phyloP scores from a whole-genome alignment of 179 eudicot genomes.

The Actinidia chinensis region DNA sequence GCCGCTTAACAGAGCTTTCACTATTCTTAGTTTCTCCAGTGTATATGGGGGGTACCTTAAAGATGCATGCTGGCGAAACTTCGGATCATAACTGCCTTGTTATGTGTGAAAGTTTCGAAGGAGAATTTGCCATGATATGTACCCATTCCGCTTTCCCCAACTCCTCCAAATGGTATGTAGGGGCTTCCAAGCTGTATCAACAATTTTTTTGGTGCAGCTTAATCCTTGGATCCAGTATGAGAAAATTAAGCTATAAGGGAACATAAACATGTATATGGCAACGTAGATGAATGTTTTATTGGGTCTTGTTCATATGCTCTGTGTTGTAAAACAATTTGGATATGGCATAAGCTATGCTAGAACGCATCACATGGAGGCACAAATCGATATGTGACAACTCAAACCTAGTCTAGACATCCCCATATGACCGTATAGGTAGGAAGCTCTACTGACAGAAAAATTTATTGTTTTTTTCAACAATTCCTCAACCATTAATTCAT shows the following conservation, averaged over 20 bases:
- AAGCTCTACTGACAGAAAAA: neutral
- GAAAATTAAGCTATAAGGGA: neutral
- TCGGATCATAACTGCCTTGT: slow-evolving; percentile 68
- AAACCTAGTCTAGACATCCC: no score
- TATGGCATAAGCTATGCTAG: neutral
- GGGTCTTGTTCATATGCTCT: neutral
- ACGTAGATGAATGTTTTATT: neutral
- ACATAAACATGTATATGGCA: neutral
- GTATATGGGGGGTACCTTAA: slow-evolving; percentile 89
- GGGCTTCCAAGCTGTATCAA: slow-evolving; percentile 60
- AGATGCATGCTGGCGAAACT: slow-evolving; percentile 63
- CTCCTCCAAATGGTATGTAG: slow-evolving; percentile 86
- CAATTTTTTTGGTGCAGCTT: neutral
- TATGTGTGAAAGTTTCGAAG: slow-evolving; percentile 86
- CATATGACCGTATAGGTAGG: neutral
- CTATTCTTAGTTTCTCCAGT: slow-evolving; percentile 46
- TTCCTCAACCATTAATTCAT: neutral
- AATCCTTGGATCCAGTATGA: neutral
- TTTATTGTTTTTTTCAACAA: neutral
- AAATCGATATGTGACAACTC: neutral
- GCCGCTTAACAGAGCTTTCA: slow-evolving; percentile 66
- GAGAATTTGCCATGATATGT: slow-evolving; percentile 87
- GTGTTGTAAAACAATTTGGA: neutral
- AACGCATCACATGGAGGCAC: neutral
- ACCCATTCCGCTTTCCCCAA: slow-evolving; percentile 95